Evolutionary conservation across 331 rosid species (phyloP).

Genomic region (Dryas integrifolia): DNA sequence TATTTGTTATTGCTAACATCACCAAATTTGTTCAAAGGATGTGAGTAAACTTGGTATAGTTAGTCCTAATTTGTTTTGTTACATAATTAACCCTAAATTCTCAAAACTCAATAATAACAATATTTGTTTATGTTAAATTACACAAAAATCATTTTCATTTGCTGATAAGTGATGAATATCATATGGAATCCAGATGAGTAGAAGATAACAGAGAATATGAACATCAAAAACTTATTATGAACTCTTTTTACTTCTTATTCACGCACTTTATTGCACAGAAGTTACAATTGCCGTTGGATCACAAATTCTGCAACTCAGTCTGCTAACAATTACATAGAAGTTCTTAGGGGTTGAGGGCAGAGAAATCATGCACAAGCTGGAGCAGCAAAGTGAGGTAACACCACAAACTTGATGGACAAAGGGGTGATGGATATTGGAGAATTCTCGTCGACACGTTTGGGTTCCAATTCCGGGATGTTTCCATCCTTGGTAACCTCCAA

Average conservation of each 20-base stretch:
- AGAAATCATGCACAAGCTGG: slow-evolving; percentile 54
- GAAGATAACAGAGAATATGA: too few species aligned
- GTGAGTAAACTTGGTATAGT: too few species aligned
- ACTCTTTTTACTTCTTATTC: neutral
- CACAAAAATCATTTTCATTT: too few species aligned
- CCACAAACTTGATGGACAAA: slow-evolving; percentile 70
- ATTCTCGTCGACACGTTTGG: slow-evolving; percentile 35
- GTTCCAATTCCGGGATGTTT: slow-evolving; percentile 59
- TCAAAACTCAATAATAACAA: too few species aligned
- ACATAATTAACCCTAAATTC: too few species aligned
- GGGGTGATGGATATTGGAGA: slow-evolving; percentile 55
- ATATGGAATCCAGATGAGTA: too few species aligned
- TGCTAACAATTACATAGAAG: slow-evolving; percentile 2
- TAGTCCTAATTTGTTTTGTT: too few species aligned
- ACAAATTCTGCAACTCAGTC: slow-evolving; percentile 8
- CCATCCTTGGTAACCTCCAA: slow-evolving; percentile 56
- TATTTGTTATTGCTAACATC: too few species aligned
- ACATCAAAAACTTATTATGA: neutral
- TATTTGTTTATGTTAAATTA: too few species aligned
- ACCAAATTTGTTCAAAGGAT: too few species aligned
- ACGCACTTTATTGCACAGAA: slow-evolving; percentile 28
- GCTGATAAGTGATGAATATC: too few species aligned
- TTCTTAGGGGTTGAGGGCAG: slow-evolving; percentile 9
- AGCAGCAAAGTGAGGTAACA: slow-evolving; percentile 85
- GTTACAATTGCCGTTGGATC: slow-evolving; percentile 49